Percentiles rank a stretch among this genome's conserved stretches.
Conservation (phyloP, 345 rosid species). For the Kandelia obovata region DNA sequence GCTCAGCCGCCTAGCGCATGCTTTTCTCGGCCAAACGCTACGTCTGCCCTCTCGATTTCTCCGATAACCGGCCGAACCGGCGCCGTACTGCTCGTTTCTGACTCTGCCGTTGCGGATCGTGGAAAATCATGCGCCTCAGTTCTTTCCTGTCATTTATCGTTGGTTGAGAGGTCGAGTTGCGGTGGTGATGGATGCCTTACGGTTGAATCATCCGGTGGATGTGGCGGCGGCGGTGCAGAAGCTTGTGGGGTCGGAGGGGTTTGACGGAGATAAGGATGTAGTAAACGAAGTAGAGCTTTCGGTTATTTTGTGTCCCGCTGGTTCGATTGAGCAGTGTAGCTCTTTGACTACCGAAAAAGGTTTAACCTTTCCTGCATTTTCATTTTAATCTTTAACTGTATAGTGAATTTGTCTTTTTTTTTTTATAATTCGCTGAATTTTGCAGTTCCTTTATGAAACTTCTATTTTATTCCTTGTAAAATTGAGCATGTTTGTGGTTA, state of each 20-base stretch:
- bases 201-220: conserved; percentile 49
- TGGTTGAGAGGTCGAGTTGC: too few relatives aligned
- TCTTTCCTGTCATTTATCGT: too few relatives aligned
- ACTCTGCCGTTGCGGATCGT: conserved; percentile 12
- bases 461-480: background rate
- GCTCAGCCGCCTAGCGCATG: background rate
- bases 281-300: background rate
- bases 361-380: background rate
- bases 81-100: background rate
- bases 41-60: conserved; percentile 5
- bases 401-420: background rate
- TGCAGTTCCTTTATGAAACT: background rate
- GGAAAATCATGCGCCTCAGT: background rate
- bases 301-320: background rate
- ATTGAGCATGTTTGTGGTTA: background rate
- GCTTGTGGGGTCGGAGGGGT: conserved; percentile 68
- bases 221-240: conserved; percentile 27
- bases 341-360: conserved; percentile 17
- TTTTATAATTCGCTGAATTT: background rate
- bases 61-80: background rate
- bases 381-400: background rate
- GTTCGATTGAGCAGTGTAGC: conserved; percentile 7
- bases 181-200: conserved; percentile 53
- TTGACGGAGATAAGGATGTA: conserved; percentile 13
- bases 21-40: conserved; percentile 1